A percentile compares a stretch with the other conserved stretches of the same genome.
phyloP scores from a whole-genome alignment of 108 stramenopile genomes.

The Pseudonitzschia pungens region DNA sequence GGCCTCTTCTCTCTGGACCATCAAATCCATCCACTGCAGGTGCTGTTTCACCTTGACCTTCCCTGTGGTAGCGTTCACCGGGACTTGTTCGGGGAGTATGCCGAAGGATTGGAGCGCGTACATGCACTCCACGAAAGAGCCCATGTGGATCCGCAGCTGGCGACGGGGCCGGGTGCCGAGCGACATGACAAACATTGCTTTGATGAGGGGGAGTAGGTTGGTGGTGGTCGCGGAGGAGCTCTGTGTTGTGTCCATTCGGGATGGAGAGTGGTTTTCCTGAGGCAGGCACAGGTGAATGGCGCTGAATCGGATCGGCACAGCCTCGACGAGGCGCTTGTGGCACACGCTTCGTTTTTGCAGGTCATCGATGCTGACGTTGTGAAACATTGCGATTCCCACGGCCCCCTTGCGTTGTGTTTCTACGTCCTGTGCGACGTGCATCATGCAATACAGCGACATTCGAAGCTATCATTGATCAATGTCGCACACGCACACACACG shows the following conservation, averaged over 20 bases:
- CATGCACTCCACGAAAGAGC: constrained; percentile 1
- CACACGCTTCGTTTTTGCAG: neutral
- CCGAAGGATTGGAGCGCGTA: constrained; percentile 24
- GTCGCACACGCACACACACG: too few species aligned
- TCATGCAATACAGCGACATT: neutral
- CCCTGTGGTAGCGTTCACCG: constrained; percentile 1
- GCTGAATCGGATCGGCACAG: neutral
- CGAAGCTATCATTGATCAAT: constrained; percentile 4
- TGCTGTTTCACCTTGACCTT: neutral
- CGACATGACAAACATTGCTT: neutral
- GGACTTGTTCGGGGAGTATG: constrained; percentile 22
- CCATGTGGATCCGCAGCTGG: neutral
- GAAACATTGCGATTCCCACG: constrained; percentile 19
- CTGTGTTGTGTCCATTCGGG: neutral
- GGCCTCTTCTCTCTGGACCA: neutral
- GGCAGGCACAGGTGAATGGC: constrained; percentile 7
- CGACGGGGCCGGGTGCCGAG: neutral
- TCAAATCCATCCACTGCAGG: constrained; percentile 4
- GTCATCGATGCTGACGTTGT: neutral
- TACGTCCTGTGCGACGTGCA: constrained; percentile 18
- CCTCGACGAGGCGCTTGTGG: neutral
- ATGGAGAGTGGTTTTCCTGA: neutral
- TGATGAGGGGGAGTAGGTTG: neutral
- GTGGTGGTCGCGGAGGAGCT: neutral
- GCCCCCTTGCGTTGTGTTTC: constrained; percentile 26